Evolutionary conservation across 106 monocot species (phyloP), one percentile per base, ranked within the genome.

Genomic region (Gastrodia elata): DNA sequence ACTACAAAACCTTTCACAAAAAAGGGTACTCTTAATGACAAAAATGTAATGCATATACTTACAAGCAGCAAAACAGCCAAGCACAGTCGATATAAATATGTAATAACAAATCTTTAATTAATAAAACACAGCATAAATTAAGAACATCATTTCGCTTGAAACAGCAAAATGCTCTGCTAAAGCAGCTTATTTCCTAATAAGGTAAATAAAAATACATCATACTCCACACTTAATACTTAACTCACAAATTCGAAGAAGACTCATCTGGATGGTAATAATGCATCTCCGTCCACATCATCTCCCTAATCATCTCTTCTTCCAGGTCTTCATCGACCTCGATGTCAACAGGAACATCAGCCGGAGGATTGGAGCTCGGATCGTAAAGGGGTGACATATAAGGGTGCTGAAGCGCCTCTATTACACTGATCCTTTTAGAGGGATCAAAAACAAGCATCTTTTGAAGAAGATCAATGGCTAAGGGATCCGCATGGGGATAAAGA

Each of bases 341-440:
- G 75, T 85, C 88, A 38, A 83, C 74, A 5, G 88, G 85, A 18
- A 88, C 74, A 67, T 85, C 71, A 56, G 88, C 85, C 13, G 85
- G 80, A 64, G 73, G 85, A 57, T 85, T 74, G 18, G 83, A 27
- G 43, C 57, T 86, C n/a, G 89, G 86, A 58, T 89, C 89, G 73
- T 86, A 89, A 39, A 89, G 86, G 41, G 86, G 81, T 11, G 89
- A 78, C 89, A 89, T 89, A 68, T 89, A 89, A 65, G 89, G 89
- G 39, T 89, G 89, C 39, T 83, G 65, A 67, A 89, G 71, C 30
- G 89, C 89, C 59, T 89, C 89, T 10, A 72, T 77, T 16, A 89
- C 89, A 69, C 89, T 86, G 40, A 89, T 89, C 38, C 89, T 77
- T 73, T 81, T 86, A 0, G 89, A 86, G 6, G 89, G 89, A 70